These are phyloP conservation scores for Cenchrus fungigraminus DNA, from an alignment of 176 grass and related monocot genomes.

Conservation along the genomic window DNA sequence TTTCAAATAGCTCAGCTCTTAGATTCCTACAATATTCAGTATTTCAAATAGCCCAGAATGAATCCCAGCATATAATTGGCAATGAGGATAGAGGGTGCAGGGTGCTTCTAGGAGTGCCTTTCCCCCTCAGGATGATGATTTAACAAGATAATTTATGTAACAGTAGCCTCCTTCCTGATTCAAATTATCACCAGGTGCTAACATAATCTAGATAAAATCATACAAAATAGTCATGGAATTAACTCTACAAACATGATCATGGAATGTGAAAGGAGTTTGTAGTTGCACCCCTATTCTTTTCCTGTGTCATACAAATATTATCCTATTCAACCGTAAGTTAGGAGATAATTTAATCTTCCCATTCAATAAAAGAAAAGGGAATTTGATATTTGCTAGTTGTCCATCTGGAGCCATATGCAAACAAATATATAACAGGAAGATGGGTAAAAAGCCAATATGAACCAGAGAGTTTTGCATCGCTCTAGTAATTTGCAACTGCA, in stretches of 20 bases:
- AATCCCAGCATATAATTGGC: neutral
- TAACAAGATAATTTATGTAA: constrained; percentile 15
- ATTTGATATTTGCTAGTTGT: constrained; percentile 2
- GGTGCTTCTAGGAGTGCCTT: neutral
- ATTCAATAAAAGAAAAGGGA: neutral
- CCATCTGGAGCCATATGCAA: neutral
- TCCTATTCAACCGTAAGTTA: constrained; percentile 22
- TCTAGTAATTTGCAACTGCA: constrained; percentile 12
- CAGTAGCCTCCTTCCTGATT: neutral
- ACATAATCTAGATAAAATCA: neutral
- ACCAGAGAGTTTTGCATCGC: neutral
- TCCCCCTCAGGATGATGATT: neutral
- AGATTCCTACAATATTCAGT: neutral
- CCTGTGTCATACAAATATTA: constrained; percentile 1
- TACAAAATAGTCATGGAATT: constrained; percentile 8
- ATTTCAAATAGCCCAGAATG: neutral
- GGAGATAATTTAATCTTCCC: neutral
- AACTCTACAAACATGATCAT: neutral
- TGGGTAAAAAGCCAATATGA: constrained; percentile 18
- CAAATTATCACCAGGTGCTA: constrained; percentile 24
- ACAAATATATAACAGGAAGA: neutral
- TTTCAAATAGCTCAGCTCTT: constrained; percentile 1
- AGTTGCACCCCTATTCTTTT: constrained; percentile 1
- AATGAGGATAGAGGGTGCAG: neutral
- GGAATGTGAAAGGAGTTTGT: constrained; percentile 5